A percentile compares a stretch with the other conserved stretches of the same genome.
Conservation (phyloP, 768 basidiomycete genomes). For the Hericium alpestre region DNA sequence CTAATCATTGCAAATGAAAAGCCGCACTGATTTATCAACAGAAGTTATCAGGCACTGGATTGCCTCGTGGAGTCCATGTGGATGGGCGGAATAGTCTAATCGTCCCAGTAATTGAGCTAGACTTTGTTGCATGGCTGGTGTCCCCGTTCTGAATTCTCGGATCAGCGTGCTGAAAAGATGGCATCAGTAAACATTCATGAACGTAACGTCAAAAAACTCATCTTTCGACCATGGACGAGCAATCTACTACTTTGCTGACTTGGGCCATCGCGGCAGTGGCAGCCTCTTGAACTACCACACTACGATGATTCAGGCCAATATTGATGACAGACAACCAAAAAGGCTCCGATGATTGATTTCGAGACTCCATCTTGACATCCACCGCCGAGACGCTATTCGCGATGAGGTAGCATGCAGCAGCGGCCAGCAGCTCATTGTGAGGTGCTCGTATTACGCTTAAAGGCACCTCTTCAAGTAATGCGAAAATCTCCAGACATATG, state of each 20-base stretch:
- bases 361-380: conserved; percentile 34
- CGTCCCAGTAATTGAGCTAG: conserved; percentile 60
- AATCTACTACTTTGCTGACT: conserved; percentile 63
- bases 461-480: conserved; percentile 44
- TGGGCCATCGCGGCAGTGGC: conserved; percentile 60
- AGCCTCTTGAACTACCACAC: conserved; percentile 56
- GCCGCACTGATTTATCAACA: conserved; percentile 43
- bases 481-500: conserved; percentile 48
- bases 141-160: conserved; percentile 43
- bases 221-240: conserved; percentile 56
- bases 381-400: conserved; percentile 48
- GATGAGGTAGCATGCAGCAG: conserved; percentile 65
- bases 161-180: conserved; percentile 40
- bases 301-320: conserved; percentile 59
- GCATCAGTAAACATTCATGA: conserved; percentile 1
- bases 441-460: conserved; percentile 49
- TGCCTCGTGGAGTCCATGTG: conserved; percentile 42
- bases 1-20: conserved; percentile 6
- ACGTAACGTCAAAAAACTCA: conserved; percentile 34
- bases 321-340: conserved; percentile 66
- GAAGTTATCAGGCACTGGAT: conserved; percentile 50
- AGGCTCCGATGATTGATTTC: conserved; percentile 30
- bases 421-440: conserved; percentile 61
- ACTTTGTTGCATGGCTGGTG: conserved; percentile 56
- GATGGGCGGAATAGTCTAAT: conserved; percentile 51